Base-by-base conservation (phyloP, 345 rosid genomes). In the Acer yangbiense region DNA sequence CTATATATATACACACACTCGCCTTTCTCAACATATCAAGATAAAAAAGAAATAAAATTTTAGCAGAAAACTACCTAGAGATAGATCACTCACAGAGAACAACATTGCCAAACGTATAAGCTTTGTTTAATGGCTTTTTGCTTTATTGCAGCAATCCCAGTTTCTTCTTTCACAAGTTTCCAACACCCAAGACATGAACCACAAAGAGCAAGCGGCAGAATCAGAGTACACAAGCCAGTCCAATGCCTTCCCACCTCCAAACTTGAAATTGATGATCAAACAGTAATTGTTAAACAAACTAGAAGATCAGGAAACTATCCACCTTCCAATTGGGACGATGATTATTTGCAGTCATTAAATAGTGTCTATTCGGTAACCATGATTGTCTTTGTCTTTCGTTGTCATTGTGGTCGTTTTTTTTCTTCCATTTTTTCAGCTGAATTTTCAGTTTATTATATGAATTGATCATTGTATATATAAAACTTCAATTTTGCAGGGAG, bases 251-350 rank as follows among this genome's bases (percentile, higher is more conserved):
- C 20, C 35, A 52, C 18, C 18, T 1, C 6, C 29, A 17, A 62
- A 64, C 17, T 29, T 50, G 39, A 11, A 27, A 27, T 2, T 29
- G 32, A 35, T 27, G 41, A 46, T 41, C 44, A 41, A 29, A 46
- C 60, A 12, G 32, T 29, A 29, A 29, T 32, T 29, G 32, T 7
- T 32, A 65, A 29, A 29, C 32, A 41, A 41, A 41, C 44, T 41
- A 41, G 71, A 61, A 35, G 65, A 74, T 75, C 62, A 65, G 71
- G 29, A 32, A 50, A 65, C 64, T 65, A 65, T 62, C 63, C 50
- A 48, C 62, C 70, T 48, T 10, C 69, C 9, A n/a, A 65, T 75
- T 75, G 71, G 63, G 44, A 65, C 21, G 4, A 75, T 46, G 50
- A 75, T 29, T 75, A 18, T 50, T 18, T 75, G 32, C 63, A 65